Evolutionary conservation across 2,329 filamentous ascomycete genomes (phyloP), one percentile per base, ranked within the genome.

Genomic region (Endoconidiophora laricicola): DNA sequence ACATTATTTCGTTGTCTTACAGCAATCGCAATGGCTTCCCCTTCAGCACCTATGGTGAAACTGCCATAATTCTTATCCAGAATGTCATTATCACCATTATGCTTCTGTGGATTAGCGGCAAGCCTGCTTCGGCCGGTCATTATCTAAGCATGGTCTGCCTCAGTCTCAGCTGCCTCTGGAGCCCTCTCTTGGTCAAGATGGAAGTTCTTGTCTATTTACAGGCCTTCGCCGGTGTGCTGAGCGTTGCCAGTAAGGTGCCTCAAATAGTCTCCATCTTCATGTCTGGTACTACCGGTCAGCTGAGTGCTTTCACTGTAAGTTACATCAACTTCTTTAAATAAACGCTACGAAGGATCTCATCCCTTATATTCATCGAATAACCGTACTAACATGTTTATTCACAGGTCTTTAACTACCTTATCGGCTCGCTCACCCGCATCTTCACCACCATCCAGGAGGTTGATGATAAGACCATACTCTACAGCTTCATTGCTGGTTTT

Each of bases 371-470:
- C n/a, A 36, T 38, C 29, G n/a, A 7, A 41, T 36, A 26, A 9
- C 16, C n/a, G 50, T 29, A 38, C 26, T 38, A 53, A 44, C 37
- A 45, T 10, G 6, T 43, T 45, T 23, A 9, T 29, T 18, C 38
- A 16, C 59, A 95, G 88, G 87, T 98, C 58, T 94, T 98, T 76
- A 96, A 95, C 72, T 98, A 94, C 67, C 85, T 98, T 60, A 73
- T 81, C 58, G 91, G 93, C 38, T 94, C 87, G 41, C 77, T 96
- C 52, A 85, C 86, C 23, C 84, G 91, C 62, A 94, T 98, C 69
- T 98, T 95, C 67, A 98, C 91, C 29, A 98, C 93, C 6, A 71
- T 98, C 52, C 88, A 96, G 62, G 91, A 98, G 70, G 91, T 98
- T 54, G 84, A 94, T 63, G 91, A 98, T 66, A 88, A 88, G 67